Conservation (phyloP, 2,329 filamentous ascomycete genomes). For the Parastagonospora nodorum region DNA sequence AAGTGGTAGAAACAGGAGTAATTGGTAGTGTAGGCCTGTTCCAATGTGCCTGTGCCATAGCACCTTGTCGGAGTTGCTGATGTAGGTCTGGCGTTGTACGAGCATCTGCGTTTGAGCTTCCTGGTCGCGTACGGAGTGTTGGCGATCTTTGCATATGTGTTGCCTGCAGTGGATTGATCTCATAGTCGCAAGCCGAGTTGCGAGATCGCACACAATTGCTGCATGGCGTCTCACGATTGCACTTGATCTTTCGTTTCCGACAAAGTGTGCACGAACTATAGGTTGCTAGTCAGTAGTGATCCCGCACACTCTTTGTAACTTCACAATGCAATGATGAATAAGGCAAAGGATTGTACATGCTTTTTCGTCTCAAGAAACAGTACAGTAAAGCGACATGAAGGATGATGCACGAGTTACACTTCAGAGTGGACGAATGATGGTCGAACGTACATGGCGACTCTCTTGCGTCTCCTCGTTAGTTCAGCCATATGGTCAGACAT, state of each 20-base stretch:
- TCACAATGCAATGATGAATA: no score
- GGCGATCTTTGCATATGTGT: not conserved
- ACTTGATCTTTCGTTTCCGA: constrained; percentile 65
- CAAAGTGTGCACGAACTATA: constrained; percentile 62
- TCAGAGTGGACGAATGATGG: no score
- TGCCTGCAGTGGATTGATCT: constrained; percentile 1
- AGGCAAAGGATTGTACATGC: no score
- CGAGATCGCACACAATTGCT: constrained; percentile 63
- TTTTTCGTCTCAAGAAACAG: no score
- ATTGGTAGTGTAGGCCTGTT: not conserved
- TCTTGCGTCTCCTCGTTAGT: constrained; percentile 42
- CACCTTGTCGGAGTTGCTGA: constrained; percentile 5
- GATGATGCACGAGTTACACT: no score
- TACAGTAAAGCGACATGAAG: no score
- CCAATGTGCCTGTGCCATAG: no score
- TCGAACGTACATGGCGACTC: constrained; percentile 50
- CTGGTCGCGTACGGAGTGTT: no score
- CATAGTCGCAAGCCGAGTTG: constrained; percentile 61
- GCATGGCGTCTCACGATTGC: constrained; percentile 64
- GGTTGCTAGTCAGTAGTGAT: not conserved
- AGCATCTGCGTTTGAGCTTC: not conserved
- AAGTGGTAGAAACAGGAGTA: constrained; percentile 12
- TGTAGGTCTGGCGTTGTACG: not conserved
- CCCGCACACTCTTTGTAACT: no score
- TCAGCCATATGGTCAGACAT: constrained; percentile 17